Percentiles rank a stretch among this genome's conserved stretches.
These are phyloP conservation scores for Mentha longifolia DNA, from an alignment of 257 asterid genomes.

Conservation along the genomic window DNA sequence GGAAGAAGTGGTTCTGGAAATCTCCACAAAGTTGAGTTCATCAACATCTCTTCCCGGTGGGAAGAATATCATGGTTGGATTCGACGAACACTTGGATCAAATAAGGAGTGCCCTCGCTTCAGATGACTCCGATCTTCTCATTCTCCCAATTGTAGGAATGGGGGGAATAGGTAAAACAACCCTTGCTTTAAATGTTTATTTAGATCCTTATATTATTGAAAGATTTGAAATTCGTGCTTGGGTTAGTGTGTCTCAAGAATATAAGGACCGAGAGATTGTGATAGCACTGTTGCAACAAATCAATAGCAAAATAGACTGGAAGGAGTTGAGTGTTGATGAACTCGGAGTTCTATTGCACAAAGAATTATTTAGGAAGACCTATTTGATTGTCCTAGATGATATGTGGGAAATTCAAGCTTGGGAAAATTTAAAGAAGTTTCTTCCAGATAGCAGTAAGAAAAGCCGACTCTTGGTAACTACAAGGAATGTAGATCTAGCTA, in stretches of 20 bases:
- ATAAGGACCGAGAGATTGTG: neutral
- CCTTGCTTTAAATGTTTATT: neutral
- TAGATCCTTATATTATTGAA: neutral
- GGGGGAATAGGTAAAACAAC: slow-evolving; percentile 28
- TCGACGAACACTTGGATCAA: neutral
- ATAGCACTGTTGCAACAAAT: neutral
- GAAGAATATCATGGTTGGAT: slow-evolving; percentile 4
- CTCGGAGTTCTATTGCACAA: slow-evolving; percentile 22
- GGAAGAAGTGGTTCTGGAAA: neutral
- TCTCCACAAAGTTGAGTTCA: neutral
- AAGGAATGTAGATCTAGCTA: slow-evolving; percentile 12
- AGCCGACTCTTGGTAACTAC: slow-evolving; percentile 39
- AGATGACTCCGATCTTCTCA: neutral
- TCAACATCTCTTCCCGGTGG: neutral
- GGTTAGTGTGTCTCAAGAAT: slow-evolving; percentile 22
- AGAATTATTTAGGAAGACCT: slow-evolving; percentile 16
- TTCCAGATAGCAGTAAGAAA: slow-evolving; percentile 11
- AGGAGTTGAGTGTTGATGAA: neutral
- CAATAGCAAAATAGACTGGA: neutral
- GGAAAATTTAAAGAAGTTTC: neutral
- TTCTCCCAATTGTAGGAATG: slow-evolving; percentile 20
- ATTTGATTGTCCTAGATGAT: slow-evolving; percentile 34
- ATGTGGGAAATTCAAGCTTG: slow-evolving; percentile 31
- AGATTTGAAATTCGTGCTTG: slow-evolving; percentile 12
- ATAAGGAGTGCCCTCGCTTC: slow-evolving; percentile 12